phyloP scores from a whole-genome alignment of 495 filamentous ascomycete species.

The Ascodesmis nigricans region DNA sequence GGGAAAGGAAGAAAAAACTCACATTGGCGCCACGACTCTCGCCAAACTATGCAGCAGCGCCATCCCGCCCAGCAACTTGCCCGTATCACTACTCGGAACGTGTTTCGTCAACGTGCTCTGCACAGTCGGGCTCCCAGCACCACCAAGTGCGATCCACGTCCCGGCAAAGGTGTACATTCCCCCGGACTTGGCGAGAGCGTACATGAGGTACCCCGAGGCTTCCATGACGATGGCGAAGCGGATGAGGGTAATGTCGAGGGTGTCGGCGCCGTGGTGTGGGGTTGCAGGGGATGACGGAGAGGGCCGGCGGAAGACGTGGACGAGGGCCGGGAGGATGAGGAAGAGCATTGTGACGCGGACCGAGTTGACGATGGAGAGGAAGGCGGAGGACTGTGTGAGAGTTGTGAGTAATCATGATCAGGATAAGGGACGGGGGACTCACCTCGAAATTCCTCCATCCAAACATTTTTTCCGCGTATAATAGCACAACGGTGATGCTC shows the following conservation, averaged over 20 bases:
- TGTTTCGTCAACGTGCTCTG: constrained; percentile 76
- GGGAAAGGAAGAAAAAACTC: not conserved
- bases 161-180: constrained; percentile 42
- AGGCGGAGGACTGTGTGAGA: constrained; percentile 32
- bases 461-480: constrained; percentile 62
- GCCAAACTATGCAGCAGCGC: constrained; percentile 70
- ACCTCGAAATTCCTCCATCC: constrained; percentile 56
- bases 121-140: constrained; percentile 62
- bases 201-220: constrained; percentile 51
- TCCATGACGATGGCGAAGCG: constrained; percentile 60
- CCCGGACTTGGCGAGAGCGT: constrained; percentile 36
- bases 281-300: too few relatives aligned
- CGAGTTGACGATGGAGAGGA: constrained; percentile 52
- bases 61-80: constrained; percentile 65
- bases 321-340: constrained; percentile 47
- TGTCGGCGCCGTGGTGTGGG: constrained; percentile 48
- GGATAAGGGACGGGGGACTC: not conserved
- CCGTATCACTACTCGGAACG: constrained; percentile 56
- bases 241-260: constrained; percentile 53
- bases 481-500: constrained; percentile 47
- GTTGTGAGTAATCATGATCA: too few relatives aligned
- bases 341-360: constrained; percentile 54
- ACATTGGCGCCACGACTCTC: constrained; percentile 49
- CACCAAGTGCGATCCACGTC: constrained; percentile 49
- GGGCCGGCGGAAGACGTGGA: constrained; percentile 8